These are phyloP conservation scores for Sarocladium oryzae DNA, from an alignment of 2,329 filamentous ascomycete genomes.

Conservation along the genomic window DNA sequence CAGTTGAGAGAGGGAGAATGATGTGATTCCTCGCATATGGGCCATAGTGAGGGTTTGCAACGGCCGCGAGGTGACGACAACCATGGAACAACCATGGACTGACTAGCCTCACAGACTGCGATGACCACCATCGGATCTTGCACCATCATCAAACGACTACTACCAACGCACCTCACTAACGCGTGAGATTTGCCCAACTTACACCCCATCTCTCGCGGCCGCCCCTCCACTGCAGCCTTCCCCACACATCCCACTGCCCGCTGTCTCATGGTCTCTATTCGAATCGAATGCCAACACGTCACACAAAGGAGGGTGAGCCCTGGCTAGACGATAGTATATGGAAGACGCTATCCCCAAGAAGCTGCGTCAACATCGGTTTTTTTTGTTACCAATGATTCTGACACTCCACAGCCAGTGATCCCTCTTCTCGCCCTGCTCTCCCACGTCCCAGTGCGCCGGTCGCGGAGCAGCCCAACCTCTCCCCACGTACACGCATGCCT, in stretches of 20 bases:
- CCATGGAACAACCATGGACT: too few species aligned
- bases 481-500: background rate
- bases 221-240: background rate
- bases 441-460: background rate
- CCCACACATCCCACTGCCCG: constrained; percentile 1
- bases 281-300: constrained; percentile 1
- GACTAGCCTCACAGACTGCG: too few species aligned
- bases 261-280: background rate
- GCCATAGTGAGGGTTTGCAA: too few species aligned
- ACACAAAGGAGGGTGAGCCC: constrained; percentile 4
- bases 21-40: too few species aligned
- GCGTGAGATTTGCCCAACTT: too few species aligned
- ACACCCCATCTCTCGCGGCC: too few species aligned
- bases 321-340: background rate
- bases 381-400: background rate
- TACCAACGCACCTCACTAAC: too few species aligned
- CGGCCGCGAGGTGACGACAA: too few species aligned
- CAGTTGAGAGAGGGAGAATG: too few species aligned
- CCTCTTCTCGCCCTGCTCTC: background rate
- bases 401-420: background rate
- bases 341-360: background rate
- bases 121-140: too few species aligned
- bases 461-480: constrained; percentile 1
- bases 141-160: too few species aligned
- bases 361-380: background rate